These are phyloP conservation scores for Inga leiocalycina DNA, from an alignment of 306 rosid species.

Conservation along the genomic window DNA sequence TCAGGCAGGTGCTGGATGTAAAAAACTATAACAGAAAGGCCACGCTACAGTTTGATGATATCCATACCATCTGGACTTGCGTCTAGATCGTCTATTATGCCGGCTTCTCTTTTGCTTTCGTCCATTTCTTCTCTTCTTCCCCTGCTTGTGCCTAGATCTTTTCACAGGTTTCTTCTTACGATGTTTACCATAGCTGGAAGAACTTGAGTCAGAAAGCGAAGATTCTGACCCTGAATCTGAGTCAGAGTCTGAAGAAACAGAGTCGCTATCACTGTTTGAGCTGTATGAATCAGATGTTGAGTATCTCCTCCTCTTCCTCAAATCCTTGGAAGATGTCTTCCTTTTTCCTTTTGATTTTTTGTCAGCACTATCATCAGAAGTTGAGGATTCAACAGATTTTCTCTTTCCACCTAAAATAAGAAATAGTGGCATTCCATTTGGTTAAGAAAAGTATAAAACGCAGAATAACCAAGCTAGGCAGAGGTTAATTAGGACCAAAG, in stretches of 20 bases:
- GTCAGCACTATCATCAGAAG: slow-evolving; percentile 65
- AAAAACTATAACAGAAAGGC: slow-evolving; percentile 15
- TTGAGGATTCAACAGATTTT: slow-evolving; percentile 50
- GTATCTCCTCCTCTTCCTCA: slow-evolving; percentile 70
- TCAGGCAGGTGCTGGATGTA: slow-evolving; percentile 29
- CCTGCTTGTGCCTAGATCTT: slow-evolving; percentile 54
- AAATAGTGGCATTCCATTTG: slow-evolving; percentile 18
- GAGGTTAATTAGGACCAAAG: not conserved
- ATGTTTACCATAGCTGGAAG: slow-evolving; percentile 66
- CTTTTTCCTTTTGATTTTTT: slow-evolving; percentile 56
- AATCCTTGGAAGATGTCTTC: slow-evolving; percentile 58
- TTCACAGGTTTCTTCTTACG: slow-evolving; percentile 62
- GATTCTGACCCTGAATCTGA: slow-evolving; percentile 69
- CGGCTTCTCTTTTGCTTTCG: slow-evolving; percentile 61
- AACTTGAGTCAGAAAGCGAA: slow-evolving; percentile 71
- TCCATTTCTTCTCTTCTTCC: slow-evolving; percentile 66
- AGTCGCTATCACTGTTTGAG: slow-evolving; percentile 55
- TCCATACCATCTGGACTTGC: slow-evolving; percentile 62
- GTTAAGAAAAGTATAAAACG: slow-evolving; percentile 21
- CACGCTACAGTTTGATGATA: slow-evolving; percentile 28
- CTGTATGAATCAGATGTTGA: slow-evolving; percentile 75
- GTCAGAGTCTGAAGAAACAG: slow-evolving; percentile 58
- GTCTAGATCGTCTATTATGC: slow-evolving; percentile 55
- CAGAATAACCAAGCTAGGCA: slow-evolving; percentile 21
- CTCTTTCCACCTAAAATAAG: slow-evolving; percentile 65